Percentiles rank a stretch among this genome's conserved stretches.
Evolutionary conservation across 2,329 filamentous ascomycete species (phyloP).

Genomic region (Microascus cirrosus): DNA sequence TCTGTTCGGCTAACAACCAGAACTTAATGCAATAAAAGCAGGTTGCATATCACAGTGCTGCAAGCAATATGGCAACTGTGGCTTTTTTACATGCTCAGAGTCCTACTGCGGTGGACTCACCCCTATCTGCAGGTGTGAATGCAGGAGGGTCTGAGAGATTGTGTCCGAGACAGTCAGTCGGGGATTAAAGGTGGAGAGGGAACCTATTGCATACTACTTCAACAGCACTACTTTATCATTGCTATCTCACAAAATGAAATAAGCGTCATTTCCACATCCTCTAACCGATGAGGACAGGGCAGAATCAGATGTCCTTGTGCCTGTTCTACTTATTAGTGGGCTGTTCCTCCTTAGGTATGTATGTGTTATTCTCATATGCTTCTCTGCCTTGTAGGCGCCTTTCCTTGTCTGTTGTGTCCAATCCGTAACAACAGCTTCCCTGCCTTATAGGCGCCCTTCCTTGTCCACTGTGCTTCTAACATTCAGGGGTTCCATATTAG

Average conservation of each 20-base stretch:
- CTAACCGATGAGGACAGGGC: background rate
- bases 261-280: background rate
- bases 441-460: no score
- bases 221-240: background rate
- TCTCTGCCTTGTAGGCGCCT: no score
- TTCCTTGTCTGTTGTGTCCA: no score
- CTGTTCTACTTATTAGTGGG: no score
- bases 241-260: background rate
- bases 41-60: background rate
- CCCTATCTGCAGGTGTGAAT: background rate
- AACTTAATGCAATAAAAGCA: background rate
- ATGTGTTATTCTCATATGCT: no score
- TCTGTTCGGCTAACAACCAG: background rate
- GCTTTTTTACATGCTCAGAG: background rate
- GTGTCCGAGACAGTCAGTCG: background rate
- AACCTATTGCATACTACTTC: background rate
- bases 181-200: background rate
- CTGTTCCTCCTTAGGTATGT: no score
- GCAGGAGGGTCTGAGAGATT: background rate
- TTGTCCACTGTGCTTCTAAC: no score
- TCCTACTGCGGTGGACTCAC: background rate
- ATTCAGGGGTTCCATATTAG: no score
- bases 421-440: no score
- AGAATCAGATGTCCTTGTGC: background rate
- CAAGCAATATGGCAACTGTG: background rate